These are phyloP conservation scores for Exobasidium cylindrosporum DNA, from an alignment of 1,284 basidiomycete species.

Conservation along the genomic window DNA sequence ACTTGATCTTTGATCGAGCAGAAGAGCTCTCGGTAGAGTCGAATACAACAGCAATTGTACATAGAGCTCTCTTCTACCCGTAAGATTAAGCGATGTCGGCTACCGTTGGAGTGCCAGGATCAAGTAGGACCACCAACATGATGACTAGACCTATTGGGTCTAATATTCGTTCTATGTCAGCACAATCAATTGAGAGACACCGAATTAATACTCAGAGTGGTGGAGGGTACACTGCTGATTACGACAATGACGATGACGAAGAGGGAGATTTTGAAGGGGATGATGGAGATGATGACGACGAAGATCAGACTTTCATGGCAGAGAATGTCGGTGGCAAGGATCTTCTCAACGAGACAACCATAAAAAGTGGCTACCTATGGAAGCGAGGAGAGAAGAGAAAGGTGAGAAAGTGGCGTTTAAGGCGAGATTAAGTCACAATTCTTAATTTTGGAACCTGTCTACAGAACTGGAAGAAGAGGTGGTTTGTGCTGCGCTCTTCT, in stretches of 20 bases:
- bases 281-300: constrained; percentile 57
- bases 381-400: constrained; percentile 96
- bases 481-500: constrained; percentile 90
- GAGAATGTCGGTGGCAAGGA: constrained; percentile 32
- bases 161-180: not conserved
- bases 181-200: not conserved
- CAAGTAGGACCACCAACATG: not conserved
- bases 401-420: constrained; percentile 61
- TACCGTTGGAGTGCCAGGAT: not conserved
- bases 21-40: too few species aligned
- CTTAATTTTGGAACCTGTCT: constrained; percentile 14
- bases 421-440: not conserved
- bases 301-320: constrained; percentile 65
- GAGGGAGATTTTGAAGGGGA: constrained; percentile 31
- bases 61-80: too few species aligned
- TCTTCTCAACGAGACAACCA: constrained; percentile 65
- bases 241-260: constrained; percentile 3
- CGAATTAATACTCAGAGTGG: not conserved
- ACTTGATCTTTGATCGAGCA: too few species aligned
- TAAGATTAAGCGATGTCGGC: too few species aligned
- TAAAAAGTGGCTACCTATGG: constrained; percentile 86
- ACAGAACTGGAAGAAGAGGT: constrained; percentile 96
- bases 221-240: not conserved
- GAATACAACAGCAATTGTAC: too few species aligned
- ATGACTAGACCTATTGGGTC: not conserved